A percentile compares a stretch with the other conserved stretches of the same genome.
These are phyloP conservation scores for Microdochium trichocladiopsis DNA, from an alignment of 2,329 filamentous ascomycete genomes.

Conservation along the genomic window DNA sequence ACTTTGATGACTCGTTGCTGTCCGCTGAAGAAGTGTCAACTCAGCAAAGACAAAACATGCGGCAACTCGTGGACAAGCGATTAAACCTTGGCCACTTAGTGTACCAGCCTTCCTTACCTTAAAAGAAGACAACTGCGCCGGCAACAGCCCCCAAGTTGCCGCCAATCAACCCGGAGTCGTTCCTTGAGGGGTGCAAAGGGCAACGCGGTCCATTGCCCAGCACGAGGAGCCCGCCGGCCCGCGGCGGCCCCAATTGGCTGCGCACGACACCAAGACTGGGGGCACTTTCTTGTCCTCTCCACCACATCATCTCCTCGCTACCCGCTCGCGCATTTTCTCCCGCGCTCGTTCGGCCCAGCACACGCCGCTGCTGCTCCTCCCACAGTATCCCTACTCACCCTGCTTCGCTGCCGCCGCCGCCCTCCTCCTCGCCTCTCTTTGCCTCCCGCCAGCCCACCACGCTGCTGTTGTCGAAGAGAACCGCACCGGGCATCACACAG, in stretches of 20 bases:
- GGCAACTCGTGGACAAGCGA: no score
- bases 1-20: no score
- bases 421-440: not conserved
- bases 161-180: no score
- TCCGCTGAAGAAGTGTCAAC: no score
- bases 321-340: not conserved
- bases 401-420: not conserved
- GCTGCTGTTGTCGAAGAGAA: not conserved
- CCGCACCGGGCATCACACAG: not conserved
- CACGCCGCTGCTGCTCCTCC: not conserved
- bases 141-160: no score
- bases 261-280: not conserved
- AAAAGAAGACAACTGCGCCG: no score
- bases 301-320: not conserved
- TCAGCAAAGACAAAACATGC: no score
- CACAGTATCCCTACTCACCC: not conserved
- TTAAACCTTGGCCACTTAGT: no score
- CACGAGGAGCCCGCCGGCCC: not conserved
- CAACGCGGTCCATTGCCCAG: not conserved
- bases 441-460: no score
- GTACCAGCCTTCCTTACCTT: no score
- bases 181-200: no score
- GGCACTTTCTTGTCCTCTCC: not conserved
- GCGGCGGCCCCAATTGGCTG: not conserved
- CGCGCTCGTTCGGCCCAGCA: not conserved